phyloP scores from a whole-genome alignment of 805 yeast species.

The Cyberlindnera xishuangbannaensis region DNA sequence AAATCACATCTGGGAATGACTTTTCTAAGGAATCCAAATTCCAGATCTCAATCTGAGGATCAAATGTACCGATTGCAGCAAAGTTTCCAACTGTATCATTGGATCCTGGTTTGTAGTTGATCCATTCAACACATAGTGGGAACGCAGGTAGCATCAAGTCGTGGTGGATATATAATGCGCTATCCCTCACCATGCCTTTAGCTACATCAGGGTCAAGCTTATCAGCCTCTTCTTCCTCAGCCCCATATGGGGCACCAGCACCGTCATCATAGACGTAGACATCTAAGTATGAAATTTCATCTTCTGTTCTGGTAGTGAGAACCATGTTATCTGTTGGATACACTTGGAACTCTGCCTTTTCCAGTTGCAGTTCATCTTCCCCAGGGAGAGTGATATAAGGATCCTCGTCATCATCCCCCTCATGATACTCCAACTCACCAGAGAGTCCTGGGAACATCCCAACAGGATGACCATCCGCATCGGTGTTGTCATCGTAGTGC shows the following conservation, averaged over 20 bases:
- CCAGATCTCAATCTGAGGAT: conserved; percentile 97
- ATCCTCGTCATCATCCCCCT: conserved; percentile 36
- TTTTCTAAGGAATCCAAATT: conserved; percentile 88
- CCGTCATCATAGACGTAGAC: conserved; percentile 94
- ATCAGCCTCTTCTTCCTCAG: conserved; percentile 61
- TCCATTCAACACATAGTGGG: conserved; percentile 96
- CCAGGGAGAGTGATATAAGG: conserved; percentile 41
- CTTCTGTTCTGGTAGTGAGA: conserved; percentile 92
- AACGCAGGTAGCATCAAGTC: conserved; percentile 95
- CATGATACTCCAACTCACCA: conserved; percentile 55
- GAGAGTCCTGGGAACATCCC: conserved; percentile 69
- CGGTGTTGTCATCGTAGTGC: conserved; percentile 64
- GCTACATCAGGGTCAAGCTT: conserved; percentile 68
- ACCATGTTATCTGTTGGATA: conserved; percentile 87
- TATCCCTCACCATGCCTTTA: conserved; percentile 64
- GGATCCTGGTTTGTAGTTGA: conserved; percentile 57
- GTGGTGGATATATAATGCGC: conserved; percentile 86
- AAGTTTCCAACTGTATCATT: conserved; percentile 66
- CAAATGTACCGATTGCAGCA: conserved; percentile 96
- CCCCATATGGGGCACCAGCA: conserved; percentile 71
- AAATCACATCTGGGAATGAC: conserved; percentile 88
- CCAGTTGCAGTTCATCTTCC: conserved; percentile 60
- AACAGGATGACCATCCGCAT: conserved; percentile 50
- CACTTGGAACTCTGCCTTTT: conserved; percentile 76
- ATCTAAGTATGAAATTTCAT: conserved; percentile 86